Conservation (phyloP, 768 basidiomycete genomes). For the Trametes meyenii region DNA sequence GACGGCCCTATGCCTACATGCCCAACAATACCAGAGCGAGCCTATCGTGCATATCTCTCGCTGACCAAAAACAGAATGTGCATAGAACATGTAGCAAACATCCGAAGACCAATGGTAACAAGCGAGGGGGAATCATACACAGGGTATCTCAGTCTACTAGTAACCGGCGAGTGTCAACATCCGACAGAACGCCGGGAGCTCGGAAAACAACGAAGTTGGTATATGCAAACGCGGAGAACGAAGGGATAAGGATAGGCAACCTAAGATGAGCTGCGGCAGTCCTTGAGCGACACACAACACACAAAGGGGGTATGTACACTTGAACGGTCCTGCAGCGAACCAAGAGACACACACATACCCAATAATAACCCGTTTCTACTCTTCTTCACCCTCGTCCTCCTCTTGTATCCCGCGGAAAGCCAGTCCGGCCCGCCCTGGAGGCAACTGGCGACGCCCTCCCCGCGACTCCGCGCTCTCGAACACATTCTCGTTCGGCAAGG, state of each 20-base stretch:
- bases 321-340: constrained; percentile 15
- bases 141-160: constrained; percentile 7
- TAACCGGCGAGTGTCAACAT: constrained; percentile 1
- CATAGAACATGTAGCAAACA: background rate
- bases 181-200: background rate
- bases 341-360: background rate
- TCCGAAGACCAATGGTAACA: background rate
- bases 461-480: constrained; percentile 53
- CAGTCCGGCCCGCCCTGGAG: constrained; percentile 65
- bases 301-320: constrained; percentile 14
- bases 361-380: constrained; percentile 29
- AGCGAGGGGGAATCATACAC: constrained; percentile 7
- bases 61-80: no score
- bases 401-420: constrained; percentile 75
- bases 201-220: background rate
- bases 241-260: constrained; percentile 20
- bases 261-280: constrained; percentile 5
- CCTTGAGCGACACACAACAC: background rate
- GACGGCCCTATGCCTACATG: no score
- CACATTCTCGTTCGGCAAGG: constrained; percentile 54
- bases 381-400: constrained; percentile 87
- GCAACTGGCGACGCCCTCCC: constrained; percentile 68
- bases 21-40: no score
- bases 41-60: no score
- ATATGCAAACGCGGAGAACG: constrained; percentile 2